These are phyloP conservation scores for Debaryomyces robertsiae DNA, from an alignment of 1,139 yeast species.

Conservation along the genomic window DNA sequence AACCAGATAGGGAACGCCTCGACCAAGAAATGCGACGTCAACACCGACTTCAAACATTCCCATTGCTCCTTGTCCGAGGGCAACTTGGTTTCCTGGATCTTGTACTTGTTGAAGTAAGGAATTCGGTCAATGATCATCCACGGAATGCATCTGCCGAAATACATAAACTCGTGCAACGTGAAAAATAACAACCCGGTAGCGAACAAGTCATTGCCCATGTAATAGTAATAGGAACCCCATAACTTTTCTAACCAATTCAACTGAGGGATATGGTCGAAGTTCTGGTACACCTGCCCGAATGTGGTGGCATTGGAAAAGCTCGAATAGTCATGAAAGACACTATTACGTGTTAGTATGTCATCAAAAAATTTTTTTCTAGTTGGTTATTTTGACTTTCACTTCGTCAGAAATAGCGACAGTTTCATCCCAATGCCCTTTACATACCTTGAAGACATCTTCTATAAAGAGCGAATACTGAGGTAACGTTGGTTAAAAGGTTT, in stretches of 20 bases:
- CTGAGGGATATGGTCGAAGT: constrained; percentile 34
- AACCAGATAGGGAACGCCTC: constrained; percentile 54
- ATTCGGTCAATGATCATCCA: constrained; percentile 48
- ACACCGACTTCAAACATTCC: constrained; percentile 50
- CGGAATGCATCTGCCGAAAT: constrained; percentile 51
- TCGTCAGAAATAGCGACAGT: not conserved
- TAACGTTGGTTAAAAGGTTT: not conserved
- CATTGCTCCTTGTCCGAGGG: constrained; percentile 48
- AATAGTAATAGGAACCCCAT: constrained; percentile 49
- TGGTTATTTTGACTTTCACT: not conserved
- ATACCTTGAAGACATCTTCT: constrained; percentile 8
- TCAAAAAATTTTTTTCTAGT: not conserved
- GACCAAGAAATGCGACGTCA: constrained; percentile 46
- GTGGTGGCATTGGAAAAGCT: constrained; percentile 43
- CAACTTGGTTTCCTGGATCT: constrained; percentile 45
- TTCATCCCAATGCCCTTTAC: not conserved
- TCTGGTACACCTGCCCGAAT: constrained; percentile 36
- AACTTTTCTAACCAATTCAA: constrained; percentile 36
- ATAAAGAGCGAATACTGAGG: not conserved
- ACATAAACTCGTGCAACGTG: constrained; percentile 43
- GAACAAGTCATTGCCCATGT: constrained; percentile 45
- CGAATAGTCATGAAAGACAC: constrained; percentile 46
- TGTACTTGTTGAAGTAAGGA: constrained; percentile 44
- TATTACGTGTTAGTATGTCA: constrained; percentile 14
- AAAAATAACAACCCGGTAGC: constrained; percentile 51